Evolutionary conservation across 371 early-diverging fungal genomes (phyloP).

Genomic region (Phascolomyces articulosus): DNA sequence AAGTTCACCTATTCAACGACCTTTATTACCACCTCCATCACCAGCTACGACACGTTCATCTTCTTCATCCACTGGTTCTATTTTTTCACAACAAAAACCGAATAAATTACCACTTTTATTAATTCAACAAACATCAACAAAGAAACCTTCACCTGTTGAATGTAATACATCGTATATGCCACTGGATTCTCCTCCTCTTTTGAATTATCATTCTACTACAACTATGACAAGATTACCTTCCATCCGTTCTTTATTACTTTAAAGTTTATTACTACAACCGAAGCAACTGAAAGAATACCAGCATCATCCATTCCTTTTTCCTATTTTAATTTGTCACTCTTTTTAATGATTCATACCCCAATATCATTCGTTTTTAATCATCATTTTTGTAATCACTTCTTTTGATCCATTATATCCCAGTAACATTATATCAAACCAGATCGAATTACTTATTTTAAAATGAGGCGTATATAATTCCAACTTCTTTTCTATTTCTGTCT

Average conservation of each 20-base stretch:
- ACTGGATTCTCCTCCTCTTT: not conserved
- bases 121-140: not conserved
- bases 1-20: conserved; percentile 8
- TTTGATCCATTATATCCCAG: no score
- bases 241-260: conserved; percentile 21
- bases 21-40: conserved; percentile 9
- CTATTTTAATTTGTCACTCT: not conserved
- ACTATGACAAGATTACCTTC: conserved; percentile 8
- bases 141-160: not conserved
- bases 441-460: no score
- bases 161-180: not conserved
- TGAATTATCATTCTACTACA: conserved; percentile 3
- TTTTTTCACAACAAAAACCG: conserved; percentile 1
- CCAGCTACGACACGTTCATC: conserved; percentile 1
- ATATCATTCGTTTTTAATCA: no score
- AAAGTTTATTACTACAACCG: not conserved
- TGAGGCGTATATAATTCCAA: no score
- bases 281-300: not conserved
- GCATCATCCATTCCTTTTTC: not conserved
- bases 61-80: conserved; percentile 1
- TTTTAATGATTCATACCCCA: no score
- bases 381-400: no score
- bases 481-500: no score
- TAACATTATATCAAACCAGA: no score
- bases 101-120: not conserved